Evolutionary conservation across 1,139 yeast genomes (phyloP).

Genomic region (Pichia sp.): DNA sequence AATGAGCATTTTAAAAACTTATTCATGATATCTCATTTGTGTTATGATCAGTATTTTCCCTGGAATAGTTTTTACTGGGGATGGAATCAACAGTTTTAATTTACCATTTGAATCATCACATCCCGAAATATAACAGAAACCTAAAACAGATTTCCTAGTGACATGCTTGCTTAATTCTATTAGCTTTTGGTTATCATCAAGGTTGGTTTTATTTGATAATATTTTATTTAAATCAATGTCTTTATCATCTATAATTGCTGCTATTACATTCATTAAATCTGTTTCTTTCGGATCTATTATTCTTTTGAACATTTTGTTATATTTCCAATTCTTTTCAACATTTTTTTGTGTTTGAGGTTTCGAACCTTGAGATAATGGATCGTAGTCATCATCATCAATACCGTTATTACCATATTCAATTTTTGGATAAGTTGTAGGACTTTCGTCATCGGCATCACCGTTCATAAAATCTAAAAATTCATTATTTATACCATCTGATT

Average conservation of each 20-base stretch:
- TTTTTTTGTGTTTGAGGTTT: no score
- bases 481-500: slow-evolving; percentile 23
- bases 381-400: slow-evolving; percentile 11
- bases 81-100: slow-evolving; percentile 72
- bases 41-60: slow-evolving; percentile 61
- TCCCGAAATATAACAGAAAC: slow-evolving; percentile 44
- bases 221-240: slow-evolving; percentile 18
- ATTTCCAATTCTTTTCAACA: slow-evolving; percentile 57
- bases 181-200: slow-evolving; percentile 7
- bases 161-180: slow-evolving; percentile 10
- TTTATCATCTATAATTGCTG: slow-evolving; percentile 27
- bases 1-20: no score
- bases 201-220: slow-evolving; percentile 1
- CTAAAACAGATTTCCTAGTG: slow-evolving; percentile 20
- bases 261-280: slow-evolving; percentile 25
- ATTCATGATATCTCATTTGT: slow-evolving; percentile 64
- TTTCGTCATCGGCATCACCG: slow-evolving; percentile 45
- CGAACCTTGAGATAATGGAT: slow-evolving; percentile 2
- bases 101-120: slow-evolving; percentile 64
- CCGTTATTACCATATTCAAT: neutral
- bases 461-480: slow-evolving; percentile 24
- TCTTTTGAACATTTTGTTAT: slow-evolving; percentile 6
- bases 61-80: slow-evolving; percentile 70
- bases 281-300: slow-evolving; percentile 15
- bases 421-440: slow-evolving; percentile 35